Evolutionary conservation across 768 basidiomycete genomes (phyloP), one percentile per base, ranked within the genome.

Genomic region (Kwoniella pini): DNA sequence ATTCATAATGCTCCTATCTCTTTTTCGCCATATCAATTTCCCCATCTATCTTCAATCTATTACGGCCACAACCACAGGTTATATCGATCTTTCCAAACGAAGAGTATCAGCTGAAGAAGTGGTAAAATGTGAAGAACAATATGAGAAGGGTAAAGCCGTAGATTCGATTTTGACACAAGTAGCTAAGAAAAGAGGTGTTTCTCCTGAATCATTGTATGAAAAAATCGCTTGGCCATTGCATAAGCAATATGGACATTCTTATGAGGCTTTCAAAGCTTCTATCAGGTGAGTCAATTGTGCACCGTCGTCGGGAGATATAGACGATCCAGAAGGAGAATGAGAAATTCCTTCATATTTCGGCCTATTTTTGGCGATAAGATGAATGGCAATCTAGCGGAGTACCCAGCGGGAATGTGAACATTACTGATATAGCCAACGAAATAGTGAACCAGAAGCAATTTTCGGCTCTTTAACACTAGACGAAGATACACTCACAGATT

Each of bases 41-140:
- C 33, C 15, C 33, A 7, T 36, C 33, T 36, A 7, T 36, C 33
- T 36, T 36, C 33, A 15, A 49, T 13, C 9, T 49, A 10, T 19
- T 26, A 49, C 26, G 12, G 11, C 21, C 24, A 21, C 51, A 38
- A 31, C 12, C 42, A 48, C 52, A 95, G 93, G 95, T 10, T 98
- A 99, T 80, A 99, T 99, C 76, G 96, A 99, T 84, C 84, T 98
- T 24, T 97, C 94, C 49, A 99, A 99, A 82, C 87, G 96, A 63
- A 88, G 95, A 68, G 96, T 99, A 3, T 96, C 93, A 2, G 89
- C 95, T 2, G 96, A 99, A 77, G 96, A 98, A 76, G 95, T 99
- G 75, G 86, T 87, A n/a, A 96, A 96, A 80, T 98, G 96, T 81
- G 95, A 98, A 78, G 95, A 97, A 72, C 87, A 91, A 42, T 99